Evolutionary conservation across 345 rosid species (phyloP).

Genomic region (Ricinus communis): DNA sequence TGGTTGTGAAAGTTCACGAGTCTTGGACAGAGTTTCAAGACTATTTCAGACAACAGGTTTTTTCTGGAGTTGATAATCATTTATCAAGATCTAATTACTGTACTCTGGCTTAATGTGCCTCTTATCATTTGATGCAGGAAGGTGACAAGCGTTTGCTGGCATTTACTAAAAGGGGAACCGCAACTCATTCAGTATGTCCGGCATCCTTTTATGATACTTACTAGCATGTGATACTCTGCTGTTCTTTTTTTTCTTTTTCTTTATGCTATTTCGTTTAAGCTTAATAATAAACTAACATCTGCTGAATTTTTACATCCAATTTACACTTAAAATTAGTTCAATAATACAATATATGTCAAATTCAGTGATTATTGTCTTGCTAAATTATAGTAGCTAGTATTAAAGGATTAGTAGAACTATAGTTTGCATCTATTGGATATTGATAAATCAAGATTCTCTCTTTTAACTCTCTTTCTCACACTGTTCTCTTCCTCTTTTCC

Average conservation of each 20-base stretch:
- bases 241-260: background rate
- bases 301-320: background rate
- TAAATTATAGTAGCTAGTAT: too few relatives aligned
- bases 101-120: background rate
- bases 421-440: too few relatives aligned
- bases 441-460: too few relatives aligned
- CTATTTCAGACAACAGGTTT: slow-evolving; percentile 76
- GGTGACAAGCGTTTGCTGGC: slow-evolving; percentile 86
- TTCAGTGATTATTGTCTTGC: too few relatives aligned
- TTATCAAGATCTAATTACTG: background rate
- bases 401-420: too few relatives aligned
- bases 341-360: too few relatives aligned
- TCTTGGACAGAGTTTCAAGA: slow-evolving; percentile 80
- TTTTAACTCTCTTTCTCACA: too few relatives aligned
- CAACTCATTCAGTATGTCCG: slow-evolving; percentile 67
- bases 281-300: background rate
- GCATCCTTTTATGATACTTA: slow-evolving; percentile 6
- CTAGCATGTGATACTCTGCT: background rate
- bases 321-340: too few relatives aligned
- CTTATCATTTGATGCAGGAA: slow-evolving; percentile 46
- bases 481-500: too few relatives aligned
- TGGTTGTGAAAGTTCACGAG: slow-evolving; percentile 74
- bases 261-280: background rate
- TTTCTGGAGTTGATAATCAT: slow-evolving; percentile 13
- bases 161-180: slow-evolving; percentile 82